Evolutionary conservation across 2,329 filamentous ascomycete genomes (phyloP).

Genomic region (Apiospora sp.): DNA sequence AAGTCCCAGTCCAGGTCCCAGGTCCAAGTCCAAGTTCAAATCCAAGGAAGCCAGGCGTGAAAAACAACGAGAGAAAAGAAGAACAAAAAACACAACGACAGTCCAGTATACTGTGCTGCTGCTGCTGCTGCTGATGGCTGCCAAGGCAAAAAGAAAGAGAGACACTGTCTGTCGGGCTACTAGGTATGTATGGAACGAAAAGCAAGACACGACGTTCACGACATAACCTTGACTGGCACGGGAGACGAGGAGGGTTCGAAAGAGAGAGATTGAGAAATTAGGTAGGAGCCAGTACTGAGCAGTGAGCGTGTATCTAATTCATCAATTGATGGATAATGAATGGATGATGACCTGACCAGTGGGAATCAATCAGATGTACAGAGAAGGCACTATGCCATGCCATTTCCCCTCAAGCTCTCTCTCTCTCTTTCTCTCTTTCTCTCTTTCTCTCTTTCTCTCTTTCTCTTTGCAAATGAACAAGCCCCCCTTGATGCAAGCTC

Average conservation of each 20-base stretch:
- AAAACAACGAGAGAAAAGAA: background rate
- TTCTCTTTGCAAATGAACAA: slow-evolving; percentile 3
- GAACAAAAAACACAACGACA: background rate
- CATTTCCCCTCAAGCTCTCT: slow-evolving; percentile 17
- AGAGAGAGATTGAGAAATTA: background rate
- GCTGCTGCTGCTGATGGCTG: background rate
- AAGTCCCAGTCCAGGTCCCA: background rate
- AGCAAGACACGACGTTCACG: slow-evolving; percentile 22
- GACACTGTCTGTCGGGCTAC: slow-evolving; percentile 18
- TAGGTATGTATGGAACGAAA: slow-evolving; percentile 17
- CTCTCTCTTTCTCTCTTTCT: background rate
- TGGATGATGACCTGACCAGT: background rate
- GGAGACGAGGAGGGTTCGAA: background rate
- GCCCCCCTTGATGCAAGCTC: slow-evolving; percentile 17
- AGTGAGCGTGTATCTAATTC: background rate
- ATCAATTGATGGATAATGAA: background rate
- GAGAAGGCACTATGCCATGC: background rate
- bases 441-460: background rate
- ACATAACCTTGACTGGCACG: slow-evolving; percentile 12
- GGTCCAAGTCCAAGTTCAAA: background rate
- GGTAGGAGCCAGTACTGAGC: background rate
- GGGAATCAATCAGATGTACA: background rate
- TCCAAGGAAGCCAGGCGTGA: slow-evolving; percentile 1
- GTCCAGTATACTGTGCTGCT: background rate
- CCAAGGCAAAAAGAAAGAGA: slow-evolving; percentile 20